Evolutionary conservation across 305 asterid genomes (phyloP), one percentile per base, ranked within the genome.

Genomic region (Fraxinus floribunda): DNA sequence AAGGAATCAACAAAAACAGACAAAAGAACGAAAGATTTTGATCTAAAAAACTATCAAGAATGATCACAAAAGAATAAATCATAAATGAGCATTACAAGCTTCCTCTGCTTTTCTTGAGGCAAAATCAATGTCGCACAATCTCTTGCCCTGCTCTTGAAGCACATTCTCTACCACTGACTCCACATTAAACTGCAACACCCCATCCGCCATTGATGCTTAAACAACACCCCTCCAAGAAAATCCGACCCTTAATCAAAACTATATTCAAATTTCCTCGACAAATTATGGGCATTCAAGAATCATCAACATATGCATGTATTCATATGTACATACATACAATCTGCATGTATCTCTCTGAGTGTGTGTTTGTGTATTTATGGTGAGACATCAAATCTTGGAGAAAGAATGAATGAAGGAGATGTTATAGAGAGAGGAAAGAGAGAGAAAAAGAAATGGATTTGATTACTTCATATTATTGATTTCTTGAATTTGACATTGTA

Each of bases 91-190:
- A 22, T 38, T 93, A 95, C 99, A 90, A 78, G 94, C 93, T 92
- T 95, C 98, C 81, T 90, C 94, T 9, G 92, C 94, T 80, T 83
- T 95, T 83, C 97, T 89, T 16, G 94, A 90, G 68, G 98, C 97
- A 78, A 92, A 87, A 90, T 95, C 95, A 82, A 90, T 81, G 81
- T 90, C 95, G 86, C 84, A 80, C 39, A 90, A 86, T 82, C 90
- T 78, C 77, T 89, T 91, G 32, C 90, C 95, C 26, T 91, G 89
- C 90, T 92, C 92, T 70, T 90, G 91, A 78, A 93, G 93, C 83
- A 88, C 91, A 82, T 93, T 90, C 81, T 93, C 95, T 81, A 88
- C 91, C 91, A 88, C 83, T 60, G 98, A 84, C 2, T 91, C 91
- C 83, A 88, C 91, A 72, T 94, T 89, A 79, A 87, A 49, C 82